Evolutionary conservation across 116 monocot genomes (phyloP).

Genomic region (Iris pallida): DNA sequence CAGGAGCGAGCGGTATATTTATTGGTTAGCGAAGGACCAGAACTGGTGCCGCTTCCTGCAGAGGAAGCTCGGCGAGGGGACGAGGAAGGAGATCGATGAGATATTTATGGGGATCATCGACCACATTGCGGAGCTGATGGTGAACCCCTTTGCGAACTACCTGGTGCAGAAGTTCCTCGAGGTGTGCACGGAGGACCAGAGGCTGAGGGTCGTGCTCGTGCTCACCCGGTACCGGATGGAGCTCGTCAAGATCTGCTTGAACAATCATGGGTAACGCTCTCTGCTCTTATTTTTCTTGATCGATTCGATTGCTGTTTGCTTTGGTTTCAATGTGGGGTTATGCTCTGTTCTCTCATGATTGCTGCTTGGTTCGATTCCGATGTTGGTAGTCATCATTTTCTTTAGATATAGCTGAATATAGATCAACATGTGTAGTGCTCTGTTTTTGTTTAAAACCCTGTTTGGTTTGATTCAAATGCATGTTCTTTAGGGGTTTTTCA

Average conservation of each 20-base stretch:
- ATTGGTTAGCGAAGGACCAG: conserved; percentile 52
- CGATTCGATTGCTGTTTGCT: background rate
- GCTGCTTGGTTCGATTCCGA: no score
- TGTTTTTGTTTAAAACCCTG: no score
- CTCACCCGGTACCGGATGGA: conserved; percentile 31
- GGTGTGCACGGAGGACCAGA: conserved; percentile 31
- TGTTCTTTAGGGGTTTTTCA: no score
- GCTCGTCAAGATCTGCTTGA: conserved; percentile 39
- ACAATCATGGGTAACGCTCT: conserved; percentile 54
- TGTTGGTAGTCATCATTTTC: no score
- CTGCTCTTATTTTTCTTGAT: background rate
- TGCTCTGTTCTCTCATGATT: no score
- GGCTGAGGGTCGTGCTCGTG: conserved; percentile 25
- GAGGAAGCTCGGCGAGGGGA: conserved; percentile 43
- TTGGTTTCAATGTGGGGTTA: no score
- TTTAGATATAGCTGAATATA: no score
- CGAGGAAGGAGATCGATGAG: conserved; percentile 8
- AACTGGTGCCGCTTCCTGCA: conserved; percentile 60
- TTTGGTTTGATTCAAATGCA: no score
- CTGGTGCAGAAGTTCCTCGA: conserved; percentile 36
- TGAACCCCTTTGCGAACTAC: conserved; percentile 37
- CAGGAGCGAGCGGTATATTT: conserved; percentile 9
- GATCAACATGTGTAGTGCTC: no score
- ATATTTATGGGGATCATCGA: conserved; percentile 19
- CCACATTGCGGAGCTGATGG: conserved; percentile 27